Percentiles rank a stretch among this genome's conserved stretches.
Conservation (phyloP, 495 filamentous ascomycete genomes). For the Xylaria cubensis region DNA sequence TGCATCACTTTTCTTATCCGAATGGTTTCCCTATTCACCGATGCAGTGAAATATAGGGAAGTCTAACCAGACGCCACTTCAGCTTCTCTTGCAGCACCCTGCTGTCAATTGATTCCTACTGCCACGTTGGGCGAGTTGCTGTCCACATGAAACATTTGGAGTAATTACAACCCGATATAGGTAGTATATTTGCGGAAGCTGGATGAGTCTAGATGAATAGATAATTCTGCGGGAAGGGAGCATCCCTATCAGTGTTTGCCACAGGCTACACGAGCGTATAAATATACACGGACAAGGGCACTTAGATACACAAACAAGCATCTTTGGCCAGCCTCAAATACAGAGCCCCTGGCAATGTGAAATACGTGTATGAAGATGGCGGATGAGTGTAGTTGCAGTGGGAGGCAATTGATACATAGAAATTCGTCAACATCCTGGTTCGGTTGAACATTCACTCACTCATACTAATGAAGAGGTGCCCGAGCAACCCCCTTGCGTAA, state of each 20-base stretch:
- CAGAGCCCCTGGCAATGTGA: neutral
- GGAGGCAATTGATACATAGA: neutral
- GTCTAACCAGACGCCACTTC: too few species aligned
- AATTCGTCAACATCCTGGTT: neutral
- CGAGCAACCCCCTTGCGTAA: neutral
- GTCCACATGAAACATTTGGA: too few species aligned
- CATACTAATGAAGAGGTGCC: neutral
- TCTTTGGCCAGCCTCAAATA: too few species aligned
- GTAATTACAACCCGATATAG: too few species aligned
- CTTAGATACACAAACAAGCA: too few species aligned
- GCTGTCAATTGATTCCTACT: too few species aligned
- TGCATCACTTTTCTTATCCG: too few species aligned
- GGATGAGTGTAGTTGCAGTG: neutral
- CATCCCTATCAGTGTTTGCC: neutral
- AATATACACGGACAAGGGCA: too few species aligned
- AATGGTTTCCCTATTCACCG: too few species aligned
- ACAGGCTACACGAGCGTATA: too few species aligned
- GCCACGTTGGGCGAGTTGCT: too few species aligned
- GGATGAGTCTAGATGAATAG: neutral
- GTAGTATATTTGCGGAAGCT: neutral
- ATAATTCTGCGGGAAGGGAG: neutral
- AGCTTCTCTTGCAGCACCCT: neutral
- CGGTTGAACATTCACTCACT: neutral
- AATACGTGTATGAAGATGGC: neutral
- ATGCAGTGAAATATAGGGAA: too few species aligned